Base-by-base conservation (phyloP, 176 grass and related monocot genomes). In the Panicum miliaceum region DNA sequence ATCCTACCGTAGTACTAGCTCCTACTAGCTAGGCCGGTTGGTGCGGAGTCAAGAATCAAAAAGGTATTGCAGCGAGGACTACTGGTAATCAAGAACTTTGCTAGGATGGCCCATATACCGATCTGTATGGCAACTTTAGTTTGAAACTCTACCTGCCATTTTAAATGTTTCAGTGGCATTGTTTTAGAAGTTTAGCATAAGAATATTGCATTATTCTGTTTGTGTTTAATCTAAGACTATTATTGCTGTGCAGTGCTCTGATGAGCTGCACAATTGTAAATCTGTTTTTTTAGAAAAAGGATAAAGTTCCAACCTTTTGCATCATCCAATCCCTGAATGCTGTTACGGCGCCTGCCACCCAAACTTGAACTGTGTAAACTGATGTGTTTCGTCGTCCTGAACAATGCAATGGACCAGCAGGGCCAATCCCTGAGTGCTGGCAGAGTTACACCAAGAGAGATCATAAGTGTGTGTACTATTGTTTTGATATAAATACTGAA, bases 41-140 rank as follows among this genome's bases (percentile, higher is more conserved):
- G 71, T 84, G 57, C 10, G 68, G 42, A 62, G 41, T 62, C 12
- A 63, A 73, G 27, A 50, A 56, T 48, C 4, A 73, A 73, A 73
- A 59, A 73, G 41, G 57, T 32, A 34, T 34, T 5, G 20, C 26
- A 48, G 10, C 45, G 12, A 22, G 77, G 19, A 64, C 41, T 45
- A 32, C 8, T 12, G 7, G 5, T 50, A 48, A 14, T 35, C 3
- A 42, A 68, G 66, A 68, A n/a, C 40, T 41, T 41, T 6, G 25
- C 29, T 72, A 26, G 14, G 23, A 16, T 48, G 57, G 57, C 57
- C 57, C 57, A 12, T 4, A 25, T 26, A 56, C 29, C 29, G 29
- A 22, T 26, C 9, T 26, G 3, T 60, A 58, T 0, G 54, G 54
- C 8, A 58, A 58, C 18, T 57, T 57, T 20, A 57, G 20, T 8